Base-by-base conservation (phyloP, 2,329 filamentous ascomycete genomes). In the Penicillium digitatum region DNA sequence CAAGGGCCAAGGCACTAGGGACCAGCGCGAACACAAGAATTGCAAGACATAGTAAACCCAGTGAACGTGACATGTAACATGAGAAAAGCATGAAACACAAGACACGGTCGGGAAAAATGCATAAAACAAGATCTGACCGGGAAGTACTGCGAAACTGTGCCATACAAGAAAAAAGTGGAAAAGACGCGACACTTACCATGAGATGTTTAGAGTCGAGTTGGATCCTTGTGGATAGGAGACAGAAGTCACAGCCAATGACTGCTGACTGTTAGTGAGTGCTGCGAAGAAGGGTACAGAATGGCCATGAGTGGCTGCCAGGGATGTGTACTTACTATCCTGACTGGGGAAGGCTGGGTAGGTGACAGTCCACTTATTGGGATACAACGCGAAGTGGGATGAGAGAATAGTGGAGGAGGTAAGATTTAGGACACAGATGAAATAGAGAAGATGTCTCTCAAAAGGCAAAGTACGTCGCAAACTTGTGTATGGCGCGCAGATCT, bases 281-380 rank as follows among this genome's bases (percentile, higher is more conserved):
- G 55, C 44, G 40, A 54, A 48, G 49, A 56, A 48, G 46, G 38
- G 37, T 51, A 44, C 46, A 61, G 48, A 48, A 46, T 61, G 58
- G 59, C 59, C 60, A 60, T 59, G 61, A 62, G 57, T 47, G 60
- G 65, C 63, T 66, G 66, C 62, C 67, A 70, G 69, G 69, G 68
- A 70, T 69, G 62, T 62, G 58, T 65, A 63, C 56, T 60, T 62
- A 48, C 43, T 50, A 48, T 54, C 31, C 31, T 12, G 44, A 34
- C 42, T 39, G 48, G 35, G 32, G 57, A 59, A 52, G 61, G 62
- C 55, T 61, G 61, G 57, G 54, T 42, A 44, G 55, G 55, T 59
- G 54, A 37, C 48, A 34, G 32, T 42, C 31, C 47, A 48, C 39
- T 48, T 51, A 42, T 47, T 42, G 22, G 16, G 54, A 54, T 49